phyloP scores from a whole-genome alignment of 345 rosid species.

The Eucalyptus polyanthemos region DNA sequence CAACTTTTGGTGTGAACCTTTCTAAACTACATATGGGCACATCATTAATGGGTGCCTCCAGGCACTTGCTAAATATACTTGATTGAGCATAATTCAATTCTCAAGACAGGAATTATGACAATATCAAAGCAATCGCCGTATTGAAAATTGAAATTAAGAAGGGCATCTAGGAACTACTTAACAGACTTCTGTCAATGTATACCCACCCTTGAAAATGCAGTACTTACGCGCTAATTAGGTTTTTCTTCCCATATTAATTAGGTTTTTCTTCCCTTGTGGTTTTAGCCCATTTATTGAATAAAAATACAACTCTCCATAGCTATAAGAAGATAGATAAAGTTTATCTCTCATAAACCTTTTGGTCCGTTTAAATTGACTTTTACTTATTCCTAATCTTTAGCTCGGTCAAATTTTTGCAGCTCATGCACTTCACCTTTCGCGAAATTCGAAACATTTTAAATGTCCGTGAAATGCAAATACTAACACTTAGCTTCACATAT shows the following conservation, averaged over 20 bases:
- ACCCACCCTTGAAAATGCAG: neutral
- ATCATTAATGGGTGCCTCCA: neutral
- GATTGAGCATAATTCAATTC: neutral
- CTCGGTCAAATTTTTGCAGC: neutral
- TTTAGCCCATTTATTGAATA: neutral
- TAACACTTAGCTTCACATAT: neutral
- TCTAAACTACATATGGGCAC: neutral
- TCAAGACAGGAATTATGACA: neutral
- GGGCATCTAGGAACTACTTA: neutral
- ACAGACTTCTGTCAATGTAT: neutral
- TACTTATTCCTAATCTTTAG: neutral
- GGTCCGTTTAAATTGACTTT: neutral
- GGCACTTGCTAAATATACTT: neutral
- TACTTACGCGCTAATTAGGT: neutral
- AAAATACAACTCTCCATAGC: neutral
- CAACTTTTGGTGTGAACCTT: neutral
- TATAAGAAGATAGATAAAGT: neutral
- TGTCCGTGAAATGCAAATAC: neutral
- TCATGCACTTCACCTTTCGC: neutral
- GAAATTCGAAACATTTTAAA: neutral
- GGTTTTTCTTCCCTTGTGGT: neutral
- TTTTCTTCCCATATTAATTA: too few relatives aligned
- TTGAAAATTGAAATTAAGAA: neutral
- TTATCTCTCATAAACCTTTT: neutral
- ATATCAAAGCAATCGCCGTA: rapidly evolving